Evolutionary conservation across 106 monocot species (phyloP), one percentile per base, ranked within the genome.

Genomic region (Cymbidium sinense): DNA sequence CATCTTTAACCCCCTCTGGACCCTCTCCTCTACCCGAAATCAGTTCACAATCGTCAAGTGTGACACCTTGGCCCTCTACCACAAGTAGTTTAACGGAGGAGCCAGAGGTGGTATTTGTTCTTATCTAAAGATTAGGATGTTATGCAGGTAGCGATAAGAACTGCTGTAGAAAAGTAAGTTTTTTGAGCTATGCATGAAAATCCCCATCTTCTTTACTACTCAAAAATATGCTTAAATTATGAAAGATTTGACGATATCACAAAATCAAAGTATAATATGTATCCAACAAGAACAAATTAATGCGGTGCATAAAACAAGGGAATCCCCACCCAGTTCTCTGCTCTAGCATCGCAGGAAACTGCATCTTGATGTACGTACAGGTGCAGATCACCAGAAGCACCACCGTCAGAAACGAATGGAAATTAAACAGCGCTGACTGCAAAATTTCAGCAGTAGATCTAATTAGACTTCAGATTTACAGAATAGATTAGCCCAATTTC

Each of bases 401-500:
- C 79, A 98, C 98, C 79, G 92, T 98, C 75, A 98, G 82, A 81
- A 98, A 98, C 25, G 98, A 98, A 74, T 98, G 94, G 86, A 98
- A 98, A 89, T 98, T 94, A 70, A 98, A 98, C 23, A 98, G 79
- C 74, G 98, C 98, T 79, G 98, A 98, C 94, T 98, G 85, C 76
- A 61, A 72, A 21, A 39, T n/a, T 21, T 73, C 70, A 34, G 41
- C 9, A 34, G 12, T 11, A 70, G 34, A 70, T 34, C 34, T 2
- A 70, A 70, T 70, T 34, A 70, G 34, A 17, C 4, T 21, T 35
- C 20, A 71, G 71, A 71, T 71, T 33, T 67, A 30, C 29, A 28
- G 12, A 12, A 47, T 47, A 1, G 11, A 67, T 67, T 7, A 23
- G n/a, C 23, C 23, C 2, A 0, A n/a, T 58, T 23, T 58, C 23